Evolutionary conservation across 257 asterid species (phyloP), one percentile per base, ranked within the genome.

Genomic region (Eucommia ulmoides): DNA sequence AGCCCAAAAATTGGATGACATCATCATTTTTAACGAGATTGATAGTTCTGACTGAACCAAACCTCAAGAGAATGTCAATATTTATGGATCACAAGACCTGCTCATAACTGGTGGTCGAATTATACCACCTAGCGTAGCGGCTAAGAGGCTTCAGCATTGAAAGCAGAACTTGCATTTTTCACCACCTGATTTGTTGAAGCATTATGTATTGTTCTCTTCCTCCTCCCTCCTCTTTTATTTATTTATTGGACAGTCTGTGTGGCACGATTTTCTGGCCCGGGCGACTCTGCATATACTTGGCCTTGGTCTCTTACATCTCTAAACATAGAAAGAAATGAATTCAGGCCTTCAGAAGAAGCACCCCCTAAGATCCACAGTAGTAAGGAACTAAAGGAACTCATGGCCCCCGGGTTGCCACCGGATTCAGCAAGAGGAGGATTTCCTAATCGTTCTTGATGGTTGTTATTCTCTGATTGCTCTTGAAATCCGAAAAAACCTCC

Each of bases 341-440:
- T 85, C 24, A 85, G 76, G 74, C 94, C 78, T 69, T 89, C 96
- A n/a, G 98, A 85, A 56, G 96, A 71, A 50, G 93, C 86, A 51
- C 96, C 98, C 33, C 98, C 96, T 15, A 83, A 78, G 58, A 89
- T 83, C 96, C 94, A 83, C 65, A 82, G 65, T 74, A 89, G 55
- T 52, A 83, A 74, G 44, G 94, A 80, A 65, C 93, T 85, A 53
- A 85, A 78, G 3, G 96, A 82, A 58, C 77, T 89, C 94, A 89
- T 58, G 22, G 86, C 78, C 59, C 93, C 91, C 2, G 88, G 88
- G 59, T 53, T 61, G 46, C 72, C 80, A 45, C 72, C 94, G 12
- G 62, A 69, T 56, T 84, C 95, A 17, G 83, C 52, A 57, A 81
- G 75, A 23, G 74, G 76, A 51, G 94, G 78, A 74, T 75, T 74